Evolutionary conservation across 495 filamentous ascomycete species (phyloP), one percentile per base, ranked within the genome.

Genomic region (Aspergillus kassunensis): DNA sequence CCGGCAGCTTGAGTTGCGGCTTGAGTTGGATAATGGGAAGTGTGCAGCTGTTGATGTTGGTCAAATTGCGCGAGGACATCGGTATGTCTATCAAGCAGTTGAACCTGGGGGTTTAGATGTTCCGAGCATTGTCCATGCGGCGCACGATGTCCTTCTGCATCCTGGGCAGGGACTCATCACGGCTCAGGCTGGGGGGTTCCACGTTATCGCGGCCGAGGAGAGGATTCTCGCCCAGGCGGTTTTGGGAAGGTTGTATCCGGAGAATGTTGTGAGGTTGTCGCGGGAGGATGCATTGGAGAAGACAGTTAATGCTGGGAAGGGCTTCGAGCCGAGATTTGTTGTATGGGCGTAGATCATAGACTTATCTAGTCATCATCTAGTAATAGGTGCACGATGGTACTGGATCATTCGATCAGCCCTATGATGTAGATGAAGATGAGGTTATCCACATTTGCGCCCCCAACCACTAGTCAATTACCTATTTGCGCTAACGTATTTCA

Each of bases 161-260:
- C 10, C 52, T 8, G 58, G 19, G 13, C 7, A 6, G 18, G 56
- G 60, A 18, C 55, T 66, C 6, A 13, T 64, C 19, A 51, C 52
- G 6, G 43, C 55, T 10, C 44, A 51, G 19, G 25, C 53, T 10
- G 55, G 46, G 0, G 59, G 61, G 4, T 15, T 66, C 4, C 64
- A 66, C 51, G 46, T 70, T 12, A 63, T 70, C 15, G 50, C 58
- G 0, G 46, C 41, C 6, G 24, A 47, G 5, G 55, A 61, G 13
- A 44, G 54, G 20, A 19, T 58, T 23, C 43, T 65, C 13, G 48
- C 55, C 3, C 42, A 68, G 27, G 67, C 67, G 6, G 45, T 66
- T 8, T 24, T 68, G 13, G 67, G 67, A 8, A 64, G 55, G 54
- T 23, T 70, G 11, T 68, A 68, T 51, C 67, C 67, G 18, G 63